These are phyloP conservation scores for Wickerhamiella lipophila DNA, from an alignment of 805 yeast species.

Conservation along the genomic window DNA sequence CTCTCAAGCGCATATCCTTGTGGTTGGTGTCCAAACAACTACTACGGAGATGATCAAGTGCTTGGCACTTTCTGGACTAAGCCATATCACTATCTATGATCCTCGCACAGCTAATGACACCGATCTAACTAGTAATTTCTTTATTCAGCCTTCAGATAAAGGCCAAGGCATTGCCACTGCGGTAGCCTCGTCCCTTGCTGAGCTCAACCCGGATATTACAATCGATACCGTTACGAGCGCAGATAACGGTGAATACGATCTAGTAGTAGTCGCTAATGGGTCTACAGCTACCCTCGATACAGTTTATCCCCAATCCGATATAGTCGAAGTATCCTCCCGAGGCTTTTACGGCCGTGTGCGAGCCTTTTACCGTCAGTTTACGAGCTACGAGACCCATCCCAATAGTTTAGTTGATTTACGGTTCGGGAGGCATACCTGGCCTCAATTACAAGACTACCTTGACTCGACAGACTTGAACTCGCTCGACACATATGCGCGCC, in stretches of 20 bases:
- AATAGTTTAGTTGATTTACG: conserved; percentile 52
- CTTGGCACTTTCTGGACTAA: conserved; percentile 77
- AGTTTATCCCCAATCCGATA: conserved; percentile 14
- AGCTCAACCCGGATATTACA: conserved; percentile 37
- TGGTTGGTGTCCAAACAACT: conserved; percentile 44
- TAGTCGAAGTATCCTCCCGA: conserved; percentile 37
- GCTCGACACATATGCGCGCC: conserved; percentile 33
- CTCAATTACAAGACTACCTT: conserved; percentile 41
- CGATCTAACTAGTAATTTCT: conserved; percentile 67
- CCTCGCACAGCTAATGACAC: conserved; percentile 38
- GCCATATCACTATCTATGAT: conserved; percentile 62
- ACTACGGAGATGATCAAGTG: conserved; percentile 60
- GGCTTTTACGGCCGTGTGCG: conserved; percentile 59
- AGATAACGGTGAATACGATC: neutral
- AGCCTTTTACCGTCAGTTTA: conserved; percentile 42
- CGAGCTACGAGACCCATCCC: conserved; percentile 66
- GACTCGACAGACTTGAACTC: conserved; percentile 38
- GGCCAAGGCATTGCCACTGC: conserved; percentile 37
- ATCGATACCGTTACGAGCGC: conserved; percentile 11
- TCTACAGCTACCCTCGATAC: neutral
- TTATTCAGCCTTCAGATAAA: conserved; percentile 41
- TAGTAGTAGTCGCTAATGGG: conserved; percentile 5
- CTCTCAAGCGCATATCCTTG: conserved; percentile 45
- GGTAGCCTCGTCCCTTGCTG: conserved; percentile 34
- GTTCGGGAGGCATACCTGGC: conserved; percentile 54